Evolutionary conservation across 2,329 filamentous ascomycete species (phyloP), one percentile per base, ranked within the genome.

Genomic region (Paecilomyces sp.): DNA sequence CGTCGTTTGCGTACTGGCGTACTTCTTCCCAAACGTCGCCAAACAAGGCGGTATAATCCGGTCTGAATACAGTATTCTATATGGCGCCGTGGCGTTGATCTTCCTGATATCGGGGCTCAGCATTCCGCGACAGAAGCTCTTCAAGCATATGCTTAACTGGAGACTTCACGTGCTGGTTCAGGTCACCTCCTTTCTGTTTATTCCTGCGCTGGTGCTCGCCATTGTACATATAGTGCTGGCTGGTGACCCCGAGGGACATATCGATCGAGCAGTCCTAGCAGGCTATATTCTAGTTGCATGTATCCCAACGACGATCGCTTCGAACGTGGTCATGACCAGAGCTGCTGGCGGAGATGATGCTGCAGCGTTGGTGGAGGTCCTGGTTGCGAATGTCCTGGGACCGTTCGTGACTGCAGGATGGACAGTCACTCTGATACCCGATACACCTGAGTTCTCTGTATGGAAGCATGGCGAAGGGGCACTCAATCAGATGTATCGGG

Each of bases 241-340:
- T 3, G 77, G 79, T 33, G 76, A 74, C 25, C 63, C 70, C 1
- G 81, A 80, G 24, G 68, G 61, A 1, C 65, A 65, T 33, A 86
- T 90, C 67, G 85, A 88, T 58, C 78, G 83, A 0, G 84, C 85
- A 60, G 79, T 91, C 50, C 75, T 91, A 31, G 82, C 88, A 2
- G 88, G 88, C 9, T 84, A 90, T 70, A 80, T 90, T 2, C 83
- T 88, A 47, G 80, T 85, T 1, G 82, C 85, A n/a, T 88, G 84
- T 67, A 83, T 89, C 3, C 87, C 88, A 1, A 91, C 88, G 0
- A 90, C 88, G 0, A 88, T 90, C 66, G 83, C 86, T 7, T 89
- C 85, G 54, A 90, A 90, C 69, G 85, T 89, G 7, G 85, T 90
- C 50, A 90, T 90, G 87, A 90, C 88, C 5, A 77, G 86, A 28